Evolutionary conservation across 495 filamentous ascomycete genomes (phyloP), one percentile per base, ranked within the genome.

Genomic region (Aspergillus nidulans): DNA sequence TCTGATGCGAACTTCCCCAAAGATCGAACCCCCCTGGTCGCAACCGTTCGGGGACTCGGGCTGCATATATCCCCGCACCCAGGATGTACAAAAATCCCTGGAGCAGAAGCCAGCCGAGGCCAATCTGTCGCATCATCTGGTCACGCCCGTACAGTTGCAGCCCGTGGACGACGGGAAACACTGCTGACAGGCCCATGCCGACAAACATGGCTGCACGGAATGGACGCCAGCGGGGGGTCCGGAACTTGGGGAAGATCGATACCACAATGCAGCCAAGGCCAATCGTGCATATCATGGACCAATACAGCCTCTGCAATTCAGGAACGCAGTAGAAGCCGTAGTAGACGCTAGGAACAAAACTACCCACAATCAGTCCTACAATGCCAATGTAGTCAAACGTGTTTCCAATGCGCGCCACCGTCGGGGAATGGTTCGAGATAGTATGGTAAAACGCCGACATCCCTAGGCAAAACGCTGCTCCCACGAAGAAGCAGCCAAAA

Each of bases 191-290:
- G 9, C 94, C 94, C 73, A 97, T 87, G 23, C 80, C 81, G 38
- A 96, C 85, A 68, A 97, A 98, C 90, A 97, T 95, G 51, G 79
- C 74, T 9, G 95, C 91, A 38, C 94, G 84, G 67, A 95, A 91
- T 13, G 90, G 89, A 13, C 92, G 78, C 83, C 85, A 94, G 19
- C 72, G 74, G 5, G 94, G 87, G 0, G 89, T 88, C 32, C 94
- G 82, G 70, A 97, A 96, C 49, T 76, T 77, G 9, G 92, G 88
- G 28, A 88, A 72, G 62, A 91, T 78, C 21, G 87, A 90, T 10
- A 92, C 89, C 25, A 78, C 63, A 8, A 86, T 77, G 56, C 91
- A 96, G 49, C 84, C 86, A 12, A 86, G 57, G 6, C 88, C 92
- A 44, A 96, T 76, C 34, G 83, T 75, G 42, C 77, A 85, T 58